Percentiles rank a stretch among this genome's conserved stretches.
phyloP scores from a whole-genome alignment of 2,329 filamentous ascomycete genomes.

The Phaeomoniella chlamydospora region DNA sequence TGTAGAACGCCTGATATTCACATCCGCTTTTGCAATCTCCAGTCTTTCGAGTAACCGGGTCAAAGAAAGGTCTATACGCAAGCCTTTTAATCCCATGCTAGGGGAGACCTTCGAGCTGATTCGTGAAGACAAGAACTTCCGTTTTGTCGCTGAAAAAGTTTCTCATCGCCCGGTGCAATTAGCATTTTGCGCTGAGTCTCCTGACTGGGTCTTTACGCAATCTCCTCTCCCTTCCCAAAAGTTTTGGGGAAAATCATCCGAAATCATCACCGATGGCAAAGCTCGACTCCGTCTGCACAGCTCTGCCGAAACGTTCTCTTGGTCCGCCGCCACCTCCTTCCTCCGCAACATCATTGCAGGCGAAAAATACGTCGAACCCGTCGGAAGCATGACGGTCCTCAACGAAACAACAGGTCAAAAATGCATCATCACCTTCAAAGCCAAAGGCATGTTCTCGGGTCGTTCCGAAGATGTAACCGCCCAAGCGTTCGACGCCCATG shows the following conservation, averaged over 20 bases:
- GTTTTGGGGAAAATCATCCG: conserved; percentile 96
- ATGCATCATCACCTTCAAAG: conserved; percentile 79
- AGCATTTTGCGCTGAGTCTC: conserved; percentile 82
- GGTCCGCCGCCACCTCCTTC: conserved; percentile 78
- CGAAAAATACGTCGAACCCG: conserved; percentile 94
- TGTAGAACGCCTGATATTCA: conserved; percentile 63
- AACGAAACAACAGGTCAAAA: conserved; percentile 77
- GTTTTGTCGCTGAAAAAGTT: conserved; percentile 91
- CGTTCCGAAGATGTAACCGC: conserved; percentile 79
- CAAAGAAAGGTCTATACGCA: conserved; percentile 83
- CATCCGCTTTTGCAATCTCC: conserved; percentile 83
- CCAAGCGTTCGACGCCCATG: conserved; percentile 54
- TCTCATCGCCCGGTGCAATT: conserved; percentile 83
- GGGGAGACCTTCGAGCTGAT: conserved; percentile 93
- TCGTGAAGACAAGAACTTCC: conserved; percentile 72
- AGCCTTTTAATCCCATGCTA: conserved; percentile 93
- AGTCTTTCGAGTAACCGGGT: conserved; percentile 68
- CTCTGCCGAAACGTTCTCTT: conserved; percentile 71
- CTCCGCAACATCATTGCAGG: conserved; percentile 92
- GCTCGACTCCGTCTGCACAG: conserved; percentile 64
- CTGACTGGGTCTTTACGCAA: conserved; percentile 75
- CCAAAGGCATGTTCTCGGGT: conserved; percentile 93
- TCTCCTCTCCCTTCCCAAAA: conserved; percentile 83
- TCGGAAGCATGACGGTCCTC: conserved; percentile 72
- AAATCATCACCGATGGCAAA: conserved; percentile 84